A percentile compares a stretch with the other conserved stretches of the same genome.
Evolutionary conservation across 495 filamentous ascomycete genomes (phyloP).

Genomic region (Podospora pseudoanserina): DNA sequence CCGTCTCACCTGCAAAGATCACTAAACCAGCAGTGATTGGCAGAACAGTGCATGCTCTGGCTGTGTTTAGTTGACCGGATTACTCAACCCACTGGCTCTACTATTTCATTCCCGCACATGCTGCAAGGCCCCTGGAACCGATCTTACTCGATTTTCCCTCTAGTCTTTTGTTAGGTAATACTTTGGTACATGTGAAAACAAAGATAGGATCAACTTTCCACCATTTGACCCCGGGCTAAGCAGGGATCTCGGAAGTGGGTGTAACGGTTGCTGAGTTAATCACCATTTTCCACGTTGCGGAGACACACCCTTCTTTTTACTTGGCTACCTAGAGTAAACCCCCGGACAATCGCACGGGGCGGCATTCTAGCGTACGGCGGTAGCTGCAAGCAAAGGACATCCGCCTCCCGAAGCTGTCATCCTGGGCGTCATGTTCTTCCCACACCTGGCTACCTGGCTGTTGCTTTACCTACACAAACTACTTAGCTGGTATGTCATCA

Average conservation of each 20-base stretch:
- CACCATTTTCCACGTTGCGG: conserved; percentile 4
- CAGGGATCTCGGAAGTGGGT: conserved; percentile 3
- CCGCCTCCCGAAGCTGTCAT: not conserved
- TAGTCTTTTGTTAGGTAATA: not conserved
- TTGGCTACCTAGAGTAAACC: not conserved
- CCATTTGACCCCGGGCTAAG: not conserved
- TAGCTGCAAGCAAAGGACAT: not conserved
- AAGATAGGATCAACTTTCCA: not conserved
- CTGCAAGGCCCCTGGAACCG: not conserved
- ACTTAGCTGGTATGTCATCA: not conserved
- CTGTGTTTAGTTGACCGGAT: not conserved
- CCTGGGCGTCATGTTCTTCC: not conserved
- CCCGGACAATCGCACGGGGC: not conserved
- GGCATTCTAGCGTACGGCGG: not conserved
- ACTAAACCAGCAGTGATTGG: not conserved
- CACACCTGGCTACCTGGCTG: not conserved
- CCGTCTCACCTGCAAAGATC: not conserved
- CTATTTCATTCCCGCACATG: not conserved
- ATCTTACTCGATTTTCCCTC: not conserved
- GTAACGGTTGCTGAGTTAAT: conserved; percentile 12
- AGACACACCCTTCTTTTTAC: not conserved
- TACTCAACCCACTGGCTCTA: not conserved
- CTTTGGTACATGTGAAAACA: not conserved
- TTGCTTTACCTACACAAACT: not conserved
- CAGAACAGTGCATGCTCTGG: not conserved